Evolutionary conservation across 139 green algal genomes (phyloP).

Genomic region (Chlorella sp.): DNA sequence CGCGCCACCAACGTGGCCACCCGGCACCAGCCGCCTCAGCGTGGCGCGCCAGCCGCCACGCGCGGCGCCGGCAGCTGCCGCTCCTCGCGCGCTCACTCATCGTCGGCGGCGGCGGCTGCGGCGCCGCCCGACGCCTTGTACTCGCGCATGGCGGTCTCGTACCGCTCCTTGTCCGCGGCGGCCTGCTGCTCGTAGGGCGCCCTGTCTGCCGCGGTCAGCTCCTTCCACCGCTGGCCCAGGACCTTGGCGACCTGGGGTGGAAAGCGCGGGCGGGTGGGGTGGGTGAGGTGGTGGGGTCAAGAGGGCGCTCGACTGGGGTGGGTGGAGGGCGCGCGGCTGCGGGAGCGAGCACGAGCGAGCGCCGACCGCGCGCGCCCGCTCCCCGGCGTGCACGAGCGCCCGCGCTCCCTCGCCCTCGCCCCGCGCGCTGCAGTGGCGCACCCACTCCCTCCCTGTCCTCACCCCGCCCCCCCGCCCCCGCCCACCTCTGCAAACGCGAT

Average conservation of each 20-base stretch:
- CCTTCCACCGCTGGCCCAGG: constrained; percentile 83
- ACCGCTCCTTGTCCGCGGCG: constrained; percentile 62
- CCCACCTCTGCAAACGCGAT: constrained; percentile 70
- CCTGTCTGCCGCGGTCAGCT: constrained; percentile 43
- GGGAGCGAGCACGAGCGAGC: not conserved
- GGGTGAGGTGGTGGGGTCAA: not conserved
- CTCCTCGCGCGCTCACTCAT: too few relatives aligned
- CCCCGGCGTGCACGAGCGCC: not conserved
- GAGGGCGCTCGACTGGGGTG: too few relatives aligned
- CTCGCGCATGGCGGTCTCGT: not conserved
- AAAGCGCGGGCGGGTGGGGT: too few relatives aligned
- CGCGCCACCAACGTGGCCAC: too few relatives aligned
- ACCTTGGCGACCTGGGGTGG: constrained; percentile 41
- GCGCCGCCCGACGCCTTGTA: too few relatives aligned
- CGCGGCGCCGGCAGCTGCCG: too few relatives aligned
- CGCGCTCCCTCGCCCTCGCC: not conserved
- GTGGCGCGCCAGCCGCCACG: too few relatives aligned
- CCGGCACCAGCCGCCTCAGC: too few relatives aligned
- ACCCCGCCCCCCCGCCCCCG: not conserved
- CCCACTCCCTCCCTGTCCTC: not conserved
- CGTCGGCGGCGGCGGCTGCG: too few relatives aligned
- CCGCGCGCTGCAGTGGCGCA: not conserved
- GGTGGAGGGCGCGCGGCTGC: not conserved
- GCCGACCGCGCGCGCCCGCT: not conserved
- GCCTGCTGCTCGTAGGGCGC: constrained; percentile 49